Evolutionary conservation across 1,139 yeast genomes (phyloP).

Genomic region (Saccharomyces hybrid): DNA sequence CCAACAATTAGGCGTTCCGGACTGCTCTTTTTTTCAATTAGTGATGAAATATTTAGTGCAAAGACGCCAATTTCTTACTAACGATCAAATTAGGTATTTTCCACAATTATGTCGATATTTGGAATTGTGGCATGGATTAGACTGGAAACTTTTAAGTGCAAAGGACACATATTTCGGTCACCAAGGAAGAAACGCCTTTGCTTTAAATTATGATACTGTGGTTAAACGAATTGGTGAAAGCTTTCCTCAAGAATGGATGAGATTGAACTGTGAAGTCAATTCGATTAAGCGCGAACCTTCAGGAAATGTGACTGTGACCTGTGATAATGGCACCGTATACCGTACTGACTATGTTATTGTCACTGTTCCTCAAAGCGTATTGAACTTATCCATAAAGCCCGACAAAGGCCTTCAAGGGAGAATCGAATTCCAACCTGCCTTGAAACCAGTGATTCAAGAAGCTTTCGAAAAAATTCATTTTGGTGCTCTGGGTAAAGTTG

Average conservation of each 20-base stretch:
- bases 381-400: constrained; percentile 35
- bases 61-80: constrained; percentile 43
- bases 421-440: constrained; percentile 52
- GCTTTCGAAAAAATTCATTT: constrained; percentile 50
- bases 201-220: constrained; percentile 47
- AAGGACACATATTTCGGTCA: constrained; percentile 59
- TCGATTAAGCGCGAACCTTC: constrained; percentile 33
- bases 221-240: constrained; percentile 38
- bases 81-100: constrained; percentile 45
- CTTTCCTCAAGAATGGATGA: constrained; percentile 39
- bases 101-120: constrained; percentile 47
- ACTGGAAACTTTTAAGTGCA: constrained; percentile 60
- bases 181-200: constrained; percentile 68
- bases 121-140: constrained; percentile 75
- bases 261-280: constrained; percentile 41
- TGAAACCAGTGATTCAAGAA: constrained; percentile 42
- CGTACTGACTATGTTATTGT: constrained; percentile 48
- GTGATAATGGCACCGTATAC: constrained; percentile 25
- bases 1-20: constrained; percentile 42
- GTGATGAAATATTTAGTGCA: constrained; percentile 41
- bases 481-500: constrained; percentile 71
- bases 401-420: constrained; percentile 33
- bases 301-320: constrained; percentile 25
- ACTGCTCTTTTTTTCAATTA: constrained; percentile 45
- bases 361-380: constrained; percentile 68